These are phyloP conservation scores for Coemansia sp. DNA, from an alignment of 192 early-diverging fungal genomes.

Conservation along the genomic window DNA sequence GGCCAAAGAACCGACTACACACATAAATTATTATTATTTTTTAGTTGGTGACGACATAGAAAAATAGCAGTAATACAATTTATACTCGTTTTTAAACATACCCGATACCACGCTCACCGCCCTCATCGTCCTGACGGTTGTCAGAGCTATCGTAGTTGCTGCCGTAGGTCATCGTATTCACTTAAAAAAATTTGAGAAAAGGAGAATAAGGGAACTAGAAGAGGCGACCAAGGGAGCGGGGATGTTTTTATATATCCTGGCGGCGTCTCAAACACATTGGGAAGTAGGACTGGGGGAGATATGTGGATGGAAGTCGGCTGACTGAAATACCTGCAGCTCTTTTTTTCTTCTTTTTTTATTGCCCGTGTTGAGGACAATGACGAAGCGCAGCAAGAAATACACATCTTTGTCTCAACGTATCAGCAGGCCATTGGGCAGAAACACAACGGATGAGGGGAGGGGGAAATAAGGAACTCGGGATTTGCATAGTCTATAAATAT, in stretches of 20 bases:
- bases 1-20: conserved; percentile 34
- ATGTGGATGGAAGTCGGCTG: neutral
- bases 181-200: neutral
- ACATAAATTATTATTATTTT: neutral
- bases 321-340: neutral
- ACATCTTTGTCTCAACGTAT: conserved; percentile 1
- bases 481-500: neutral
- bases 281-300: conserved; percentile 1
- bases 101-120: conserved; percentile 37
- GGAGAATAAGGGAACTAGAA: neutral
- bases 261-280: neutral
- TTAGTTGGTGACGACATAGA: neutral
- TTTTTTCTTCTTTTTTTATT: neutral
- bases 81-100: conserved; percentile 13
- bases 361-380: neutral
- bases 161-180: conserved; percentile 17
- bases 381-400: neutral
- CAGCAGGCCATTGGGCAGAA: neutral
- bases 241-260: neutral
- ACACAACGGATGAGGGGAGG: neutral
- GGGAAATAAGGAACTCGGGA: neutral
- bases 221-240: neutral
- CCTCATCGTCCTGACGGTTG: conserved; percentile 21
- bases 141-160: conserved; percentile 34
- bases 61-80: neutral